Percentiles rank a stretch among this genome's conserved stretches.
Conservation (phyloP, 2,329 filamentous ascomycete species). For the Penicillium sumatraense region DNA sequence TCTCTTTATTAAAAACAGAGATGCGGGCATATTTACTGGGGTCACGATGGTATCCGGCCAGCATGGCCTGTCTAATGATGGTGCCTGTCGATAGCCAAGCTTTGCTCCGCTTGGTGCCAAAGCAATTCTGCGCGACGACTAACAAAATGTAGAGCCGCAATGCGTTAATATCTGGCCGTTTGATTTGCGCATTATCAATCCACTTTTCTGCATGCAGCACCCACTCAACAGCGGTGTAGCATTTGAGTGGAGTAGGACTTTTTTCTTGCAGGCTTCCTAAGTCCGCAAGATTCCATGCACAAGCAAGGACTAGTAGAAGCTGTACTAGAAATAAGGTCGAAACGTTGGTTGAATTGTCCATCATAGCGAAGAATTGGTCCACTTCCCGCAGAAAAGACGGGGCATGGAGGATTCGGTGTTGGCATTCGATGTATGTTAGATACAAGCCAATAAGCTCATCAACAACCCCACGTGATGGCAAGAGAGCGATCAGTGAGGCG, state of each 20-base stretch:
- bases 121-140: slow-evolving; percentile 55
- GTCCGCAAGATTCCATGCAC: slow-evolving; percentile 44
- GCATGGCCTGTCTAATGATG: slow-evolving; percentile 58
- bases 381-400: slow-evolving; percentile 47
- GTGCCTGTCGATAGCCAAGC: slow-evolving; percentile 57
- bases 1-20: slow-evolving; percentile 47
- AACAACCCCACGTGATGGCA: slow-evolving; percentile 40
- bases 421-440: slow-evolving; percentile 45
- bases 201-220: slow-evolving; percentile 90
- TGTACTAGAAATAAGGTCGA: slow-evolving; percentile 41
- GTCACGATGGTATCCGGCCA: slow-evolving; percentile 57
- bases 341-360: slow-evolving; percentile 29
- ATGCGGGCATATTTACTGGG: slow-evolving; percentile 38
- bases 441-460: slow-evolving; percentile 46
- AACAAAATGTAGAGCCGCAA: slow-evolving; percentile 59
- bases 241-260: slow-evolving; percentile 30
- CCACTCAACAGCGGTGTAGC: slow-evolving; percentile 61
- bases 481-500: slow-evolving; percentile 34
- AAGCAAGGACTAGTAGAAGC: slow-evolving; percentile 43
- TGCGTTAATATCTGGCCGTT: slow-evolving; percentile 55
- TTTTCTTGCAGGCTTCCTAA: slow-evolving; percentile 32
- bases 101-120: slow-evolving; percentile 59
- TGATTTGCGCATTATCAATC: slow-evolving; percentile 74
- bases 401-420: slow-evolving; percentile 46
- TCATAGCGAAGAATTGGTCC: slow-evolving; percentile 39